A percentile compares a stretch with the other conserved stretches of the same genome.
phyloP scores from a whole-genome alignment of 2,329 filamentous ascomycete genomes.

The Ophiostoma piceae region DNA sequence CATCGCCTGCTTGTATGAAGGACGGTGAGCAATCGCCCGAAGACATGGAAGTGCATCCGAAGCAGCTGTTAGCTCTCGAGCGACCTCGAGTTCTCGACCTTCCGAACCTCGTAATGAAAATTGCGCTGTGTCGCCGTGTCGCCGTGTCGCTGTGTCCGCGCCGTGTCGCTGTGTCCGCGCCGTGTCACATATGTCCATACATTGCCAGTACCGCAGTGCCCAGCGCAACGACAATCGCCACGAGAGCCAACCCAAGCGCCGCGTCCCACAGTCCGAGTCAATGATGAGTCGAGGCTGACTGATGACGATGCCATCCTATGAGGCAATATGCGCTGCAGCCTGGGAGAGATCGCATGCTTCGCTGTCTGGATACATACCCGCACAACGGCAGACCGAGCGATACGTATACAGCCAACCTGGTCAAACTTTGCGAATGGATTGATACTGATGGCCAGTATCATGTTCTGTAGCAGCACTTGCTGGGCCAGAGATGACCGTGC shows the following conservation, averaged over 20 bases:
- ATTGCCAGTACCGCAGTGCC: not conserved
- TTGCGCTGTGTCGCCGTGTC: too few species aligned
- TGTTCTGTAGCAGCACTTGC: too few species aligned
- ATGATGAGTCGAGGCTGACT: not conserved
- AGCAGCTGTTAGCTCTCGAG: not conserved
- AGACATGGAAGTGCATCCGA: not conserved
- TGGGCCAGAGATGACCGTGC: too few species aligned
- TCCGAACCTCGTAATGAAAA: too few species aligned
- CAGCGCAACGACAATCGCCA: not conserved
- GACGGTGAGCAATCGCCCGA: too few species aligned
- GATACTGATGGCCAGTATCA: too few species aligned
- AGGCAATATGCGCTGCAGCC: not conserved
- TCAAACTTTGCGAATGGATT: too few species aligned
- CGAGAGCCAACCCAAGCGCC: not conserved
- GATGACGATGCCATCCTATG: not conserved
- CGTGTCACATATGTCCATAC: too few species aligned
- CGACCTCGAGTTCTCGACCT: too few species aligned
- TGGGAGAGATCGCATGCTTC: not conserved
- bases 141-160: too few species aligned
- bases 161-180: too few species aligned
- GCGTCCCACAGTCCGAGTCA: not conserved
- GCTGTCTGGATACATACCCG: not conserved
- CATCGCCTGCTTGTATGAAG: not conserved
- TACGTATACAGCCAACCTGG: too few species aligned
- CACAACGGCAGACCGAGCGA: not conserved